A percentile compares a stretch with the other conserved stretches of the same genome.
phyloP scores from a whole-genome alignment of 495 filamentous ascomycete species.

The Saxispiralis lemnorum region DNA sequence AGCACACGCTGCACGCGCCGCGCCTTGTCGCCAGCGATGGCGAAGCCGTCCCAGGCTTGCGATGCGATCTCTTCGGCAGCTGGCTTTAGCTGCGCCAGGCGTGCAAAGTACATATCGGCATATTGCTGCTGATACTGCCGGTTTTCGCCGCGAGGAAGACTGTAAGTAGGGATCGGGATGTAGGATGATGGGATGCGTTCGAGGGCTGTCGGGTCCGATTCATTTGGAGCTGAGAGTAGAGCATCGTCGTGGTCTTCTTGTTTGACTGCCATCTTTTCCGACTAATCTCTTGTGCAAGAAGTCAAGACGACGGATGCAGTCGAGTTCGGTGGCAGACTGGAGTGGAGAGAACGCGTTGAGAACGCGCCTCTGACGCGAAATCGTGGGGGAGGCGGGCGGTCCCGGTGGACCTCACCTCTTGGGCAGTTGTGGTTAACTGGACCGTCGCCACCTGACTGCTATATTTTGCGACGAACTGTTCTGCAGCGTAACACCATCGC shows the following conservation, averaged over 20 bases:
- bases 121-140: conserved; percentile 87
- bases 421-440: too few species aligned
- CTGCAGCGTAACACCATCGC: too few species aligned
- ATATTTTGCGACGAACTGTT: too few species aligned
- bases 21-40: conserved; percentile 59
- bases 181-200: conserved; percentile 38
- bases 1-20: conserved; percentile 66
- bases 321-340: too few species aligned
- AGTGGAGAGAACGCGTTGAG: too few species aligned
- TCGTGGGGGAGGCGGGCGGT: background rate
- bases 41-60: conserved; percentile 58
- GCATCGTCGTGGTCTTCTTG: background rate
- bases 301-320: too few species aligned
- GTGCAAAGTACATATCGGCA: conserved; percentile 91
- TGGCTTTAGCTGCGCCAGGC: conserved; percentile 74
- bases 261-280: background rate
- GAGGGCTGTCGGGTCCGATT: background rate
- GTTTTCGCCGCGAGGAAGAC: conserved; percentile 46
- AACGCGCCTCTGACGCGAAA: too few species aligned
- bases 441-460: too few species aligned
- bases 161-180: conserved; percentile 55
- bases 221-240: background rate
- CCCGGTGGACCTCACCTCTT: background rate
- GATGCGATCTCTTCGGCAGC: conserved; percentile 54
- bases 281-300: too few species aligned